These are phyloP conservation scores for Peniophora sp. DNA, from an alignment of 1,284 basidiomycete genomes.

Conservation along the genomic window DNA sequence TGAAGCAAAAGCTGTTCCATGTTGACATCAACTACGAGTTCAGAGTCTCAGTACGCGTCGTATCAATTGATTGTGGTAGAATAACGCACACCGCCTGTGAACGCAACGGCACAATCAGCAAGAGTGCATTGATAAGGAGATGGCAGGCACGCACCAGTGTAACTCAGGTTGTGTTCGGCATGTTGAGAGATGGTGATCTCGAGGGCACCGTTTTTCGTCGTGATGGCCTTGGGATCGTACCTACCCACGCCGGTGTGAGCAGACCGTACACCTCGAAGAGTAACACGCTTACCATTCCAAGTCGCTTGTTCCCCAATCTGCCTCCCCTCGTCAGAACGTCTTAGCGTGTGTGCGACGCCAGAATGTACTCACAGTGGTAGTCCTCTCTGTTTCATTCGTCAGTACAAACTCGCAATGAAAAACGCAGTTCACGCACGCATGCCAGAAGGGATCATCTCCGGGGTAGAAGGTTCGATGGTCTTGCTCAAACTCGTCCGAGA, in stretches of 20 bases:
- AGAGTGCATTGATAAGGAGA: background rate
- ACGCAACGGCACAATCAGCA: background rate
- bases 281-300: conserved; percentile 6
- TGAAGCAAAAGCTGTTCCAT: conserved; percentile 78
- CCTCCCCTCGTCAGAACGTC: too few relatives aligned
- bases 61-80: conserved; percentile 23
- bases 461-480: conserved; percentile 78
- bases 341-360: conserved; percentile 72
- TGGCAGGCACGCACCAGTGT: conserved; percentile 42
- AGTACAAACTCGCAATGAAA: conserved; percentile 67
- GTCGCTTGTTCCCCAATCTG: conserved; percentile 42
- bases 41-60: background rate
- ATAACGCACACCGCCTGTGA: background rate
- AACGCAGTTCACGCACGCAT: conserved; percentile 55
- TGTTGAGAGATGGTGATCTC: conserved; percentile 70
- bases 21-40: conserved; percentile 16
- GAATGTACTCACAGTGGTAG: too few relatives aligned
- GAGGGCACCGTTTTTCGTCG: conserved; percentile 72
- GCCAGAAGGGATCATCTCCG: conserved; percentile 58
- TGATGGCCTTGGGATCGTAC: conserved; percentile 69
- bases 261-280: background rate
- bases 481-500: conserved; percentile 85
- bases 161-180: conserved; percentile 67
- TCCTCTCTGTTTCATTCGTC: conserved; percentile 66
- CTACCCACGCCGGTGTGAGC: background rate